phyloP scores from a whole-genome alignment of 2,329 filamentous ascomycete genomes.

The Fusarium torreyae region DNA sequence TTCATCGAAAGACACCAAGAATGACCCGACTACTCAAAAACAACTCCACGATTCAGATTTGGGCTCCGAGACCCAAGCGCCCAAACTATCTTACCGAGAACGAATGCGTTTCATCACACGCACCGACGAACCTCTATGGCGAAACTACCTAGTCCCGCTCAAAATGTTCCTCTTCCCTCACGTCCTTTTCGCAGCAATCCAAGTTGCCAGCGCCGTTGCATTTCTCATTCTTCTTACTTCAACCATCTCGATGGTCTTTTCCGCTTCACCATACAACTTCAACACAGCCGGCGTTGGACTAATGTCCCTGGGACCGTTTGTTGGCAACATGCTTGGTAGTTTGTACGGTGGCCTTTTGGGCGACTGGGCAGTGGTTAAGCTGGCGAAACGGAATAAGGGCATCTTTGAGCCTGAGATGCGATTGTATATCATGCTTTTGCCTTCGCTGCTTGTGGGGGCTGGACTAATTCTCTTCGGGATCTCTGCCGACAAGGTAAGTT shows the following conservation, averaged over 20 bases:
- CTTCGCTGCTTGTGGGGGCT: slow-evolving; percentile 52
- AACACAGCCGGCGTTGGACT: slow-evolving; percentile 45
- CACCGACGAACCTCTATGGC: slow-evolving; percentile 35
- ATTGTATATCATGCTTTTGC: slow-evolving; percentile 50
- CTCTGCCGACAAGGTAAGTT: slow-evolving; percentile 53
- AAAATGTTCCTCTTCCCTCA: slow-evolving; percentile 53
- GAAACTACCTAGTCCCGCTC: slow-evolving; percentile 34
- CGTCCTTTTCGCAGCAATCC: slow-evolving; percentile 57
- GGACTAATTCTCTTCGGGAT: slow-evolving; percentile 58
- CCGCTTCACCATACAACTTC: slow-evolving; percentile 53
- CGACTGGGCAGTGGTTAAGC: slow-evolving; percentile 56
- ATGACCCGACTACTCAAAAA: not conserved
- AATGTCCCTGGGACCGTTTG: slow-evolving; percentile 51
- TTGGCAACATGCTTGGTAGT: slow-evolving; percentile 57
- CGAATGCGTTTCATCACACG: slow-evolving; percentile 41
- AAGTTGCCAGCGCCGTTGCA: slow-evolving; percentile 52
- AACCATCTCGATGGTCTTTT: slow-evolving; percentile 55
- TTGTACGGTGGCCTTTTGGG: slow-evolving; percentile 58
- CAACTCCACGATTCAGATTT: not conserved
- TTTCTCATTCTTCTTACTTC: slow-evolving; percentile 46
- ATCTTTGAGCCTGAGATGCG: slow-evolving; percentile 63
- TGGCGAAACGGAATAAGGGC: slow-evolving; percentile 57
- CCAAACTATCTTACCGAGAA: slow-evolving; percentile 9
- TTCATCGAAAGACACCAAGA: accelerated
- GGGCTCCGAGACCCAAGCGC: not conserved